phyloP scores from a whole-genome alignment of 805 yeast genomes.

The Priceomyces melissophilus region DNA sequence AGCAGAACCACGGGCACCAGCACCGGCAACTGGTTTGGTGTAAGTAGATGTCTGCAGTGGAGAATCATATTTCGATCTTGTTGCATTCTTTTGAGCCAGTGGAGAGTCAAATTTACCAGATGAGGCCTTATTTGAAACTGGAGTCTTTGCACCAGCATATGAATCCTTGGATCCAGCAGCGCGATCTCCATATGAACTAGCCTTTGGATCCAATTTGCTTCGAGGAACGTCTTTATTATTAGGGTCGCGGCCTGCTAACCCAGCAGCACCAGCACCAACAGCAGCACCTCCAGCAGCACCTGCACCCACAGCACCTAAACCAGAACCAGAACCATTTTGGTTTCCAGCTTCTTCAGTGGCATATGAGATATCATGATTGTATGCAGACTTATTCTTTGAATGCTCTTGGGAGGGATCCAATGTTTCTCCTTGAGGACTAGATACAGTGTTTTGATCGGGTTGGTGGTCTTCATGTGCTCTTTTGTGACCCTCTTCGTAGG shows the following conservation, averaged over 20 bases:
- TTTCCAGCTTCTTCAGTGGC: conserved; percentile 15
- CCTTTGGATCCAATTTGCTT: too few relatives aligned
- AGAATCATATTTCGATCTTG: too few relatives aligned
- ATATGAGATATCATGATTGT: conserved; percentile 23
- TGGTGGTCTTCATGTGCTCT: conserved; percentile 10
- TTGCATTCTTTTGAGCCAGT: too few relatives aligned
- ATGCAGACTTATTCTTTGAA: conserved; percentile 29
- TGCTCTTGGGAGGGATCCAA: conserved; percentile 24
- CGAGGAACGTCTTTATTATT: too few relatives aligned
- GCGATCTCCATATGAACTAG: too few relatives aligned
- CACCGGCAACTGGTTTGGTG: neutral
- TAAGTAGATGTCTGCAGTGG: too few relatives aligned
- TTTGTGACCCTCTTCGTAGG: conserved; percentile 13
- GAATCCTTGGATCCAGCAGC: too few relatives aligned
- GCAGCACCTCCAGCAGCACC: conserved; percentile 14
- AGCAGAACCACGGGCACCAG: neutral
- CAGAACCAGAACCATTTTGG: conserved; percentile 3
- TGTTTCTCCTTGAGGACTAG: neutral
- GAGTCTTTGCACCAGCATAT: too few relatives aligned
- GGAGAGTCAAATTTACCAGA: too few relatives aligned
- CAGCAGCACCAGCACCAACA: neutral
- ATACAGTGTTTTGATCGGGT: neutral
- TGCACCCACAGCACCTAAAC: conserved; percentile 9
- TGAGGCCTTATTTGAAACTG: too few relatives aligned
- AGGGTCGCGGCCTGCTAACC: neutral